Percentiles rank a stretch among this genome's conserved stretches.
Conservation (phyloP, 345 rosid species). For the Corymbia maculata region DNA sequence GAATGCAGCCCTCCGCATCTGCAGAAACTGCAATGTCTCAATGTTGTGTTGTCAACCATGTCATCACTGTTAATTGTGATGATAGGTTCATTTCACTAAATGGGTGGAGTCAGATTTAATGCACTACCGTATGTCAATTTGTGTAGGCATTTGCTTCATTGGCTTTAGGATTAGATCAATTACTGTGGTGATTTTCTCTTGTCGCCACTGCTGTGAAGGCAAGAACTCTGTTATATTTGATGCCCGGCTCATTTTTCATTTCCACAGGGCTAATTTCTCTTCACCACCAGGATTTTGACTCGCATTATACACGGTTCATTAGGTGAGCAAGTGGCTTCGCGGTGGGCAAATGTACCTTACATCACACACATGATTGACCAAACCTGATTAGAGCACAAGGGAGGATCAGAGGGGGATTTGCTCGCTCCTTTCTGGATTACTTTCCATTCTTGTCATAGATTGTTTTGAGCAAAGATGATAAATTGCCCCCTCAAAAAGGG, state of each 20-base stretch:
- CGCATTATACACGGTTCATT: neutral
- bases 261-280: neutral
- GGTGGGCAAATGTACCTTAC: neutral
- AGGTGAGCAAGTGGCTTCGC: neutral
- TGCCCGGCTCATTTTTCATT: neutral
- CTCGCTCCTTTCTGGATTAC: neutral
- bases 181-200: neutral
- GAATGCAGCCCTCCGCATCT: neutral
- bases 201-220: neutral
- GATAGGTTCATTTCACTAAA: neutral
- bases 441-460: neutral
- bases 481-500: neutral
- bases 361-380: neutral
- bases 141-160: neutral
- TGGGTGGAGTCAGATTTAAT: neutral
- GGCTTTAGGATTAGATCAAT: neutral
- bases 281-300: neutral
- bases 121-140: neutral
- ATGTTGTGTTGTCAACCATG: neutral
- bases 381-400: neutral
- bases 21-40: neutral
- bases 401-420: neutral
- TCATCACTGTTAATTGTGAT: neutral
- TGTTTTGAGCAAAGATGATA: neutral
- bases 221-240: neutral